Evolutionary conservation across 495 filamentous ascomycete genomes (phyloP).

Genomic region (Tuber microsphaerosporum): DNA sequence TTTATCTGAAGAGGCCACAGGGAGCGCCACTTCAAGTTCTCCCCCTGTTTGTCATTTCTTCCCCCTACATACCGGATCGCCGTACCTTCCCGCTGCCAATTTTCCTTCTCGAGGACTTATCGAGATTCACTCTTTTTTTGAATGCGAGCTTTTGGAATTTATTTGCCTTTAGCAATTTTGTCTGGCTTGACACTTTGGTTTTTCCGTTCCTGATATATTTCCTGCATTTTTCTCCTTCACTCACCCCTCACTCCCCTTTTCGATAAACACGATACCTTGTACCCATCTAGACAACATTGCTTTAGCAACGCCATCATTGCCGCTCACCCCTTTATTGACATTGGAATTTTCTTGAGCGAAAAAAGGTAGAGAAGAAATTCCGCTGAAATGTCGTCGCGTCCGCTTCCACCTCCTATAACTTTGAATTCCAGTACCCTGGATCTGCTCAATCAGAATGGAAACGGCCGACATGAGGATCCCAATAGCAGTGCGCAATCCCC

Average conservation of each 20-base stretch:
- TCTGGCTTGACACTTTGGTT: conserved; percentile 9
- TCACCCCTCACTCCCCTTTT: conserved; percentile 10
- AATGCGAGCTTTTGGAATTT: conserved; percentile 4
- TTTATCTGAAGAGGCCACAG: background rate
- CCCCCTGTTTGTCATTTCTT: conserved; percentile 11
- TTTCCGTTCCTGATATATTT: background rate
- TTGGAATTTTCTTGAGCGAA: background rate
- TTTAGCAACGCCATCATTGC: background rate
- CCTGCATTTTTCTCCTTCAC: conserved; percentile 11
- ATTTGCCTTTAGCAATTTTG: conserved; percentile 3
- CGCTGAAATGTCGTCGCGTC: conserved; percentile 15
- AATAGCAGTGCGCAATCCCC: background rate
- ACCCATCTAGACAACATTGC: background rate
- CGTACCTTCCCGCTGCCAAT: conserved; percentile 5
- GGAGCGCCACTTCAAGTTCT: conserved; percentile 4
- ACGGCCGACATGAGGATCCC: background rate
- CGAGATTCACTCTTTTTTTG: conserved; percentile 20
- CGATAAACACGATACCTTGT: background rate
- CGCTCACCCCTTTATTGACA: background rate
- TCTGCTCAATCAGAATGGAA: conserved; percentile 9
- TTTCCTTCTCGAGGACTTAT: conserved; percentile 9
- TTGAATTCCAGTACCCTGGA: conserved; percentile 19
- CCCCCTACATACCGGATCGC: conserved; percentile 14
- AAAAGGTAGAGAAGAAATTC: conserved; percentile 4
- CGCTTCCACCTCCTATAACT: conserved; percentile 16